phyloP scores from a whole-genome alignment of 805 yeast genomes.

The Scheffersomyces lignosus region DNA sequence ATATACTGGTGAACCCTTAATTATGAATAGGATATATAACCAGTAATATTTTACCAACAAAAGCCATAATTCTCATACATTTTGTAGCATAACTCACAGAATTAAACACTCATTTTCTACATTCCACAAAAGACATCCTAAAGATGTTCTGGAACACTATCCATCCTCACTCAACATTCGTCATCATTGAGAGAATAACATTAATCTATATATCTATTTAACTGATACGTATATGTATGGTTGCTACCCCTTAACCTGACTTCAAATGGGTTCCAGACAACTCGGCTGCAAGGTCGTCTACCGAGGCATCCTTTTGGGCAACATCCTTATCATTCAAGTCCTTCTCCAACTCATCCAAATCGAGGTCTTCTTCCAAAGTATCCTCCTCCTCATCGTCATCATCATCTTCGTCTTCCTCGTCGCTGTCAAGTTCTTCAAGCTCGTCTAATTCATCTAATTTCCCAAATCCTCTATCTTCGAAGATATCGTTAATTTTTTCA shows the following conservation, averaged over 20 bases:
- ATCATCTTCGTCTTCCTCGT: slow-evolving; percentile 66
- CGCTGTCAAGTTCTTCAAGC: slow-evolving; percentile 78
- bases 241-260: too few relatives aligned
- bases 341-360: slow-evolving; percentile 48
- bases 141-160: too few relatives aligned
- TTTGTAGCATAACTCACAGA: too few relatives aligned
- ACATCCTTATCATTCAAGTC: slow-evolving; percentile 49
- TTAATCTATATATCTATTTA: slow-evolving; percentile 9
- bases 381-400: slow-evolving; percentile 53
- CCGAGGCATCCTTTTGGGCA: slow-evolving; percentile 44
- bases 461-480: slow-evolving; percentile 73
- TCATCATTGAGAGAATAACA: too few relatives aligned
- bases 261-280: slow-evolving; percentile 58
- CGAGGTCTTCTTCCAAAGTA: slow-evolving; percentile 55
- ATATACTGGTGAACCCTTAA: too few relatives aligned
- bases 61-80: too few relatives aligned
- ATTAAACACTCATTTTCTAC: too few relatives aligned
- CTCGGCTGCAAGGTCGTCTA: slow-evolving; percentile 58
- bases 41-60: too few relatives aligned
- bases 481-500: slow-evolving; percentile 58
- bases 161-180: too few relatives aligned
- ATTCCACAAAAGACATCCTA: too few relatives aligned
- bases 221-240: not conserved
- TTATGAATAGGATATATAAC: too few relatives aligned
- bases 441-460: slow-evolving; percentile 93